phyloP scores from a whole-genome alignment of 164 flowering plant species.

The Tetracentron sinense region DNA sequence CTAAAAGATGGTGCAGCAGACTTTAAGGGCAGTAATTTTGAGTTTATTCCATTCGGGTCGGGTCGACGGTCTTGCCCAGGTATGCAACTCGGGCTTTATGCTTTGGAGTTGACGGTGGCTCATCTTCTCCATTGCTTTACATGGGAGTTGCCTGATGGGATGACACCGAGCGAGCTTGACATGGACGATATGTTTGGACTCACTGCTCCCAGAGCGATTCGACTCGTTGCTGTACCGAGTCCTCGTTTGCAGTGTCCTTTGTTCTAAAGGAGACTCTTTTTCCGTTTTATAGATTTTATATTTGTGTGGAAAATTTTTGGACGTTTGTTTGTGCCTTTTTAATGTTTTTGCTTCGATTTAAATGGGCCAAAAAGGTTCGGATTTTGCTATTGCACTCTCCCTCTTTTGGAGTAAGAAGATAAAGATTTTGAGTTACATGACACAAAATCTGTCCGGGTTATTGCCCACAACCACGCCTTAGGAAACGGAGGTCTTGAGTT shows the following conservation, averaged over 20 bases:
- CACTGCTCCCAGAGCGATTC: conserved; percentile 23
- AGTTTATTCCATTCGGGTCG: conserved; percentile 32
- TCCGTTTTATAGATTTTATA: no score
- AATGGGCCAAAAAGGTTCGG: no score
- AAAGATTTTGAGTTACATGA: no score
- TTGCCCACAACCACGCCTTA: no score
- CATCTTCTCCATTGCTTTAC: conserved; percentile 22
- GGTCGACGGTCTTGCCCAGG: conserved; percentile 33
- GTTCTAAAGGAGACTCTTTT: no score
- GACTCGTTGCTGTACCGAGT: conserved; percentile 29
- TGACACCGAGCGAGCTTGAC: conserved; percentile 26
- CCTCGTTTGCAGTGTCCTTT: conserved; percentile 10
- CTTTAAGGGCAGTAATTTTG: conserved; percentile 23
- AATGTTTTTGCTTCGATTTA: no score
- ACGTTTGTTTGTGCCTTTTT: no score
- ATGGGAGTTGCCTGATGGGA: conserved; percentile 33
- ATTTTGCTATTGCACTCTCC: no score
- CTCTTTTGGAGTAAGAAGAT: no score
- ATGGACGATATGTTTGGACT: conserved; percentile 30
- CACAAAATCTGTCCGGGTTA: no score
- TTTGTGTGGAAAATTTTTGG: no score
- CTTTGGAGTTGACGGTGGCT: conserved; percentile 13
- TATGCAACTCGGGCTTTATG: conserved; percentile 27
- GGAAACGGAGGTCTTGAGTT: no score
- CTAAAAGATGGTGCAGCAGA: conserved; percentile 18